Evolutionary conservation across 2,329 filamentous ascomycete genomes (phyloP).

Genomic region (Colletotrichum noveboracense): DNA sequence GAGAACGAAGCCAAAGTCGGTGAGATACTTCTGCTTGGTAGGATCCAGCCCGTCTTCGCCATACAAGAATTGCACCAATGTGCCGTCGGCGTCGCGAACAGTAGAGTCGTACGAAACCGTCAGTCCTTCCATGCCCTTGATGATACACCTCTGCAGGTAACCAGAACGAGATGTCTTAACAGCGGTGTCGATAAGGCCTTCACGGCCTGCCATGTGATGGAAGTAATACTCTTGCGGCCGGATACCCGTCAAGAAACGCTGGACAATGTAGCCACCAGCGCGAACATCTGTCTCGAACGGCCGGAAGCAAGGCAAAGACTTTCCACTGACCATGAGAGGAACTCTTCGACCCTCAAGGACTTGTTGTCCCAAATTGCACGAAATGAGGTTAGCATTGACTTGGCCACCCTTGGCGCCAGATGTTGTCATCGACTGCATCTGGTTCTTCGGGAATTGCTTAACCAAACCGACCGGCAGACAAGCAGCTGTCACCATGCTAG

Average conservation of each 20-base stretch:
- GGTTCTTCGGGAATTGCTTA: conserved; percentile 94
- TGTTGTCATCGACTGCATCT: conserved; percentile 99
- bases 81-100: conserved; percentile 92
- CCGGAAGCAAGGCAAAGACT: conserved; percentile 91
- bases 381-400: conserved; percentile 97
- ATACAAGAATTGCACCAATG: conserved; percentile 93
- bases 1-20: conserved; percentile 87
- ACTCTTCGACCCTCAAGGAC: conserved; percentile 94
- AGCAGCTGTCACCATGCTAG: conserved; percentile 75
- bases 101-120: conserved; percentile 92
- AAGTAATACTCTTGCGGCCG: conserved; percentile 98
- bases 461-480: conserved; percentile 84
- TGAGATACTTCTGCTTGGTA: conserved; percentile 90
- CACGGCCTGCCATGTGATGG: conserved; percentile 98
- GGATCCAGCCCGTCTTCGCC: conserved; percentile 96
- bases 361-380: conserved; percentile 96
- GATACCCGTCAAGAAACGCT: conserved; percentile 97
- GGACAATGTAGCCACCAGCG: conserved; percentile 91
- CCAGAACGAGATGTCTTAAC: conserved; percentile 98
- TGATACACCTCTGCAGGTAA: conserved; percentile 94
- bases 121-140: conserved; percentile 98
- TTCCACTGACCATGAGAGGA: conserved; percentile 96
- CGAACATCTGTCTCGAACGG: conserved; percentile 88
- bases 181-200: conserved; percentile 97
- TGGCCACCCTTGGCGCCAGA: conserved; percentile 92